Evolutionary conservation across 306 rosid genomes (phyloP).

Genomic region (Canavalia ensiformis): DNA sequence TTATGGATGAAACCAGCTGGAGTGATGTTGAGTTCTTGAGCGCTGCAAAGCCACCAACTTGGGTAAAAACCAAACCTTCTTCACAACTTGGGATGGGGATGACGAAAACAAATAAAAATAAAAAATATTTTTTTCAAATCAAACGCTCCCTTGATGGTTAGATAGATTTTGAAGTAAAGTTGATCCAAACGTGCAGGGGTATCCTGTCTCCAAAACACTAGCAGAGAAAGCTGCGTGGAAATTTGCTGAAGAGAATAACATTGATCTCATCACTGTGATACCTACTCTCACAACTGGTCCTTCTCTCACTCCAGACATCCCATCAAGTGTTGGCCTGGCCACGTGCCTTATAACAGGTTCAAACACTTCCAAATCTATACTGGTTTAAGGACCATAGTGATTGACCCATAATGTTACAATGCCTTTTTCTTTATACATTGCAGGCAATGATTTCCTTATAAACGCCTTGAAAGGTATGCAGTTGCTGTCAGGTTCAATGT

Average conservation of each 20-base stretch:
- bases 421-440: slow-evolving; percentile 13
- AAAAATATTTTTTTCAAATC: too few relatives aligned
- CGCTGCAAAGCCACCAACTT: slow-evolving; percentile 74
- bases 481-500: slow-evolving; percentile 72
- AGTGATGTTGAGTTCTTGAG: slow-evolving; percentile 71
- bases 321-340: slow-evolving; percentile 65
- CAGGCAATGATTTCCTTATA: slow-evolving; percentile 76
- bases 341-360: slow-evolving; percentile 71
- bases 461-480: slow-evolving; percentile 78
- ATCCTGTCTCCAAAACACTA: slow-evolving; percentile 74
- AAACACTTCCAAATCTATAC: slow-evolving; percentile 1
- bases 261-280: slow-evolving; percentile 82
- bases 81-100: not conserved
- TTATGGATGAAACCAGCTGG: slow-evolving; percentile 73
- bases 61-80: slow-evolving; percentile 59
- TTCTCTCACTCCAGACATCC: slow-evolving; percentile 73
- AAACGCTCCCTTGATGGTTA: not conserved
- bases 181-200: slow-evolving; percentile 66
- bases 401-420: slow-evolving; percentile 24
- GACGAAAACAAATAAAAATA: too few relatives aligned
- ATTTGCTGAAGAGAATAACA: slow-evolving; percentile 73
- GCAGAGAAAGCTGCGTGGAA: slow-evolving; percentile 86
- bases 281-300: slow-evolving; percentile 76
- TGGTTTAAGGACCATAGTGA: not conserved
- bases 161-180: slow-evolving; percentile 6